These are phyloP conservation scores for Lantana camara DNA, from an alignment of 257 asterid species.

Conservation along the genomic window DNA sequence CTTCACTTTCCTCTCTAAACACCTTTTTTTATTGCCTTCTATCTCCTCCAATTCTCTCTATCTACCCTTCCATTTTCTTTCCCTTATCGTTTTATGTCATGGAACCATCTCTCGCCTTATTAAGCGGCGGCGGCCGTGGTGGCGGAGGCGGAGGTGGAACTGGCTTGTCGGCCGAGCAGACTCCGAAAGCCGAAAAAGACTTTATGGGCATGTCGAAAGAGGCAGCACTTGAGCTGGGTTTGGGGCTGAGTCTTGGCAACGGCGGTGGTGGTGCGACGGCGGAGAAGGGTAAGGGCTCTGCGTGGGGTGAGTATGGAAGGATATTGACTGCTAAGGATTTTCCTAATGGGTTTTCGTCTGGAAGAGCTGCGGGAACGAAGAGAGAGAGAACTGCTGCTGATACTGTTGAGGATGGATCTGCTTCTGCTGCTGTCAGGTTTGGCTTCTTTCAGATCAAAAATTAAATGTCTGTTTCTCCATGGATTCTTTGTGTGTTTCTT, in stretches of 20 bases:
- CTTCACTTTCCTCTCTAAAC: constrained; percentile 6
- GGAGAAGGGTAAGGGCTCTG: constrained; percentile 33
- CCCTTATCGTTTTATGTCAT: constrained; percentile 29
- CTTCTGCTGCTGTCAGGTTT: constrained; percentile 61
- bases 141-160: constrained; percentile 20
- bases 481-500: neutral
- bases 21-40: constrained; percentile 2
- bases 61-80: constrained; percentile 7
- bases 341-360: constrained; percentile 54
- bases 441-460: neutral
- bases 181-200: constrained; percentile 24
- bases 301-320: constrained; percentile 61
- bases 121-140: constrained; percentile 29
- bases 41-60: neutral
- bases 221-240: constrained; percentile 65
- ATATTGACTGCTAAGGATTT: constrained; percentile 86
- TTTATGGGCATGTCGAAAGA: constrained; percentile 39
- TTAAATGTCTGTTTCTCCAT: neutral
- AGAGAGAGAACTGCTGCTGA: constrained; percentile 49
- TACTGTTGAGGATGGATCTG: constrained; percentile 43
- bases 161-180: constrained; percentile 19
- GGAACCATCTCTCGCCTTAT: constrained; percentile 58
- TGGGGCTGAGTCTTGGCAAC: constrained; percentile 61
- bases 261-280: constrained; percentile 27
- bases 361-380: constrained; percentile 36